Evolutionary conservation across 345 rosid species (phyloP).

Genomic region (Eucalyptus melliodora): DNA sequence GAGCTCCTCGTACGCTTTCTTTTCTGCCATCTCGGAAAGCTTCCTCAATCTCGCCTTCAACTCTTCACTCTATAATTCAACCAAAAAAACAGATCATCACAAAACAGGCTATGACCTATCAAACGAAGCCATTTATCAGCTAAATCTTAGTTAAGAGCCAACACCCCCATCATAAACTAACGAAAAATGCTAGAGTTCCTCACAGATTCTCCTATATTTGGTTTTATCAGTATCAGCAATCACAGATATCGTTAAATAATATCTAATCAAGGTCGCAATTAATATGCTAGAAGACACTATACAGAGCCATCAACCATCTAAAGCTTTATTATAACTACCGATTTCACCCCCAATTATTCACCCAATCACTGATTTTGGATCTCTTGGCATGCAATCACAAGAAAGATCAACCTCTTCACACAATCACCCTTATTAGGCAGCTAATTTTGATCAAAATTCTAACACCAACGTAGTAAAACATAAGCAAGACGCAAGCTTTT

Average conservation of each 20-base stretch:
- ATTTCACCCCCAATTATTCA: not conserved
- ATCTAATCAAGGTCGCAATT: not conserved
- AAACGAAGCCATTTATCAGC: not conserved
- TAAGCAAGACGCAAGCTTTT: not conserved
- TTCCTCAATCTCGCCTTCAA: constrained; percentile 52
- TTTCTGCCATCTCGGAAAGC: constrained; percentile 69
- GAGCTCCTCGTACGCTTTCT: constrained; percentile 72
- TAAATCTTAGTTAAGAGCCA: not conserved
- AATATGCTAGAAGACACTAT: not conserved
- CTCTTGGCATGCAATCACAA: not conserved
- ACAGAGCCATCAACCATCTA: not conserved
- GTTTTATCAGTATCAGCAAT: not conserved
- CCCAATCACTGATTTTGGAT: not conserved
- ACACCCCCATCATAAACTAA: not conserved
- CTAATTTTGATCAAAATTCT: not conserved
- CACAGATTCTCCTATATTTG: not conserved
- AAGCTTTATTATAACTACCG: not conserved
- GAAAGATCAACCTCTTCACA: not conserved
- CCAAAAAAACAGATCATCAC: not conserved
- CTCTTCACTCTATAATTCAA: constrained; percentile 51
- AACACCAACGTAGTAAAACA: not conserved
- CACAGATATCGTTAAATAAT: not conserved
- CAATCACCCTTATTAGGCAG: not conserved
- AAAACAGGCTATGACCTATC: not conserved
- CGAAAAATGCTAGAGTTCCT: not conserved